phyloP scores from a whole-genome alignment of 2,329 filamentous ascomycete genomes.

The Colletotrichum theobromicola region DNA sequence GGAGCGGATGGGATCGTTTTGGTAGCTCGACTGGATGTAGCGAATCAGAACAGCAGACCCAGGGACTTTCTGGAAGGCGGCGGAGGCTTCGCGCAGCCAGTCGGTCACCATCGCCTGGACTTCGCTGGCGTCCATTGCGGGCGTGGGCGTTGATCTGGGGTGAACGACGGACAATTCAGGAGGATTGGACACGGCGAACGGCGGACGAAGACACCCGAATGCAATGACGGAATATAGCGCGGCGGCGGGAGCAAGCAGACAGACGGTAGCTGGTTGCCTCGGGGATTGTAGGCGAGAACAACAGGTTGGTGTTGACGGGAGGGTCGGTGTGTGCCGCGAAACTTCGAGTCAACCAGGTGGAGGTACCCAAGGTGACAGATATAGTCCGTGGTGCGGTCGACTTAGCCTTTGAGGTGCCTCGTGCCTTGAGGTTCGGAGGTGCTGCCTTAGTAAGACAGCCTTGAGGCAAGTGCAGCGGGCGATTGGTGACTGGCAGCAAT shows the following conservation, averaged over 20 bases:
- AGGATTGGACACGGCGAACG: neutral
- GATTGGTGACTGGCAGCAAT: neutral
- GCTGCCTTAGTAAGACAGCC: neutral
- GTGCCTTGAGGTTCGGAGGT: neutral
- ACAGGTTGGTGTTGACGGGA: neutral
- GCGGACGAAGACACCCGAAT: neutral
- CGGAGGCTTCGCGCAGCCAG: constrained; percentile 57
- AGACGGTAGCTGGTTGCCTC: neutral
- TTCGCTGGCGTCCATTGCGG: constrained; percentile 67
- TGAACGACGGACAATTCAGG: neutral
- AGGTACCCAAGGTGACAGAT: neutral
- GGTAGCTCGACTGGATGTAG: constrained; percentile 97
- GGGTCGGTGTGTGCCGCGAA: neutral
- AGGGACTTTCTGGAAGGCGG: constrained; percentile 86
- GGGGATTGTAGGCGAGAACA: neutral
- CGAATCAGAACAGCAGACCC: constrained; percentile 93
- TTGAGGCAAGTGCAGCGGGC: neutral
- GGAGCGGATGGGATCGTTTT: constrained; percentile 93
- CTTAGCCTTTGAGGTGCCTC: neutral
- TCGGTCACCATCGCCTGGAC: constrained; percentile 59
- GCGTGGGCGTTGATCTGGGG: neutral
- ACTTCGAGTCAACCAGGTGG: neutral
- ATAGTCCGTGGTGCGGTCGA: neutral
- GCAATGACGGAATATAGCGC: neutral
- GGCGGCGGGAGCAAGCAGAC: neutral